These are phyloP conservation scores for Protoeuglena noctilucae DNA, from an alignment of 139 green algal genomes.

Conservation along the genomic window DNA sequence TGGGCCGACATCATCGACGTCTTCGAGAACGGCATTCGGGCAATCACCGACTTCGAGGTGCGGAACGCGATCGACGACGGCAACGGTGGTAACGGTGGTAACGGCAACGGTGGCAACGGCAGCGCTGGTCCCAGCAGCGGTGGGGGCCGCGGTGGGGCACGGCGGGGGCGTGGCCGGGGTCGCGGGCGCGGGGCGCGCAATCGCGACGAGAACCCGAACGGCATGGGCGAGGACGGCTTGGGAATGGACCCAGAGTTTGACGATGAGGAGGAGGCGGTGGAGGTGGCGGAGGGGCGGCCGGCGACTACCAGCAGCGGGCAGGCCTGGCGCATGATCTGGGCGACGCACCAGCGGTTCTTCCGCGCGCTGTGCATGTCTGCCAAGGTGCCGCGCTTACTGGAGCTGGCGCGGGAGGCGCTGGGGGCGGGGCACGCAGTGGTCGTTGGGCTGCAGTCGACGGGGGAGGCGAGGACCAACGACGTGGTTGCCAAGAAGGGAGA, in stretches of 20 bases:
- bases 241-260: no score
- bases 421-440: constrained; percentile 40
- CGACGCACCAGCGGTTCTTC: constrained; percentile 81
- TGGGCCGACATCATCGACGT: background rate
- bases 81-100: background rate
- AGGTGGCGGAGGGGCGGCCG: background rate
- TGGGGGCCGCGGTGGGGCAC: background rate
- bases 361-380: constrained; percentile 69
- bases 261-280: background rate
- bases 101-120: background rate
- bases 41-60: no score
- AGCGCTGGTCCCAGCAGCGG: no score
- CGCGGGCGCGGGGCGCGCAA: background rate
- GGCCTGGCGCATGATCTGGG: constrained; percentile 51
- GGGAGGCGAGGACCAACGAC: constrained; percentile 2
- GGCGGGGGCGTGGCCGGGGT: background rate
- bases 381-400: constrained; percentile 57
- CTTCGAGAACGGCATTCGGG: background rate
- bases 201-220: background rate
- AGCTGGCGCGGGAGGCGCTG: constrained; percentile 40
- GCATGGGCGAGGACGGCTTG: background rate
- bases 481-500: constrained; percentile 4
- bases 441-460: constrained; percentile 38
- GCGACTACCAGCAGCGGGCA: background rate
- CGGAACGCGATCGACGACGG: background rate